Evolutionary conservation across 2,329 filamentous ascomycete genomes (phyloP), one percentile per base, ranked within the genome.

Genomic region (Colletotrichum sp.): DNA sequence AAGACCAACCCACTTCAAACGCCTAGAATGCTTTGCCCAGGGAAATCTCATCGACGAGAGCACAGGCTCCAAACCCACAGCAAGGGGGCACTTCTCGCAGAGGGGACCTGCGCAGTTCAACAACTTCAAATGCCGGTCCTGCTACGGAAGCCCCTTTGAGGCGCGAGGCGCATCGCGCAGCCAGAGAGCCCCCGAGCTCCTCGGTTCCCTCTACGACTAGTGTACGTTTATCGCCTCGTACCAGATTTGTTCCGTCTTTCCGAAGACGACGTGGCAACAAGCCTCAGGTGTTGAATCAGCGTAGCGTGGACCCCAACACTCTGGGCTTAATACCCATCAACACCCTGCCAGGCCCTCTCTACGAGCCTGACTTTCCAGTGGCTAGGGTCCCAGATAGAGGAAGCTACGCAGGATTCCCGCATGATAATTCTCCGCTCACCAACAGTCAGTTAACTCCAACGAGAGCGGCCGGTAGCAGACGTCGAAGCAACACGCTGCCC

Each of bases 251-350:
- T 16, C 52, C 44, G 2, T 57, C 15, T 34, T 26, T 28, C 13
- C 21, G n/a, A 10, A 26, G 18, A 69, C 24, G 30, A 32, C 44
- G 21, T 15, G 21, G 32, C 6, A 49, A 60, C 32, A 72, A 72
- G 64, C 70, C 70, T 10, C 67, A 68, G 26, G 70, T 72, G 32
- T 36, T 72, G 24, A 72, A 72, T 49, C 70, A 72, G 28, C 70
- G 64, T 69, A 18, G 70, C 13, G 65, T 69, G 64, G 64, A 72
- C 52, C 70, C 34, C 34, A 59, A 34, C 63, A 60, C 24, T 7
- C 21, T 72, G 52, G 49, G 70, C n/a, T 32, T 72, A 34, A 49
- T 72, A 32, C 63, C 70, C 15, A 72, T 72, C 44, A 72, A 49
- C 30, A 69, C 32, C 34, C 59, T 72, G 18, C 49, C 70, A 44